A percentile compares a stretch with the other conserved stretches of the same genome.
phyloP scores from a whole-genome alignment of 345 rosid species.

The Gossypium anomalum region DNA sequence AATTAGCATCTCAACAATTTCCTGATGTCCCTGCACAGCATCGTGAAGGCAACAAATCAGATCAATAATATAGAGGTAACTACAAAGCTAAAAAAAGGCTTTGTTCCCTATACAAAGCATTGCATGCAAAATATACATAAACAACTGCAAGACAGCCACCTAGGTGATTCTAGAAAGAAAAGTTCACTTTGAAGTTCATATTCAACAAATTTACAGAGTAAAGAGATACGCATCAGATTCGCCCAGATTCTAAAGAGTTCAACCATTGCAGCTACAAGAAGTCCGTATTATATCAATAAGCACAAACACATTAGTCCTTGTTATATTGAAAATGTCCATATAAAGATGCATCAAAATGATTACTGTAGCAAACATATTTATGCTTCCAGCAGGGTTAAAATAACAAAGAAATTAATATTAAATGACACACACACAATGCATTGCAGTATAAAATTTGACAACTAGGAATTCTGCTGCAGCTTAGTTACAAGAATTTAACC shows the following conservation, averaged over 20 bases:
- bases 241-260: constrained; percentile 1
- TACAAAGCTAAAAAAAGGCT: neutral
- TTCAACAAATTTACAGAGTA: neutral
- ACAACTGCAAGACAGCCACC: neutral
- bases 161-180: neutral
- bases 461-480: neutral
- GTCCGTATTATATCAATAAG: neutral
- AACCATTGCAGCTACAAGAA: neutral
- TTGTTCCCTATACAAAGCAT: neutral
- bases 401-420: neutral
- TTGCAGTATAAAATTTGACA: neutral
- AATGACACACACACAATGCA: neutral
- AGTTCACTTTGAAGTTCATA: neutral
- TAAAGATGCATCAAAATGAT: too few relatives aligned
- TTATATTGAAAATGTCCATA: neutral
- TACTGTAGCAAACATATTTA: neutral
- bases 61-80: constrained; percentile 4
- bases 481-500: neutral
- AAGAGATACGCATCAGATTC: neutral
- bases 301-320: neutral
- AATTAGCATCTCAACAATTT: constrained; percentile 59
- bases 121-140: neutral
- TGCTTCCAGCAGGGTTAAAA: neutral
- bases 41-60: neutral
- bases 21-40: constrained; percentile 67